Percentiles rank a stretch among this genome's conserved stretches.
These are phyloP conservation scores for Begonia masoniana DNA, from an alignment of 306 rosid species.

Conservation along the genomic window DNA sequence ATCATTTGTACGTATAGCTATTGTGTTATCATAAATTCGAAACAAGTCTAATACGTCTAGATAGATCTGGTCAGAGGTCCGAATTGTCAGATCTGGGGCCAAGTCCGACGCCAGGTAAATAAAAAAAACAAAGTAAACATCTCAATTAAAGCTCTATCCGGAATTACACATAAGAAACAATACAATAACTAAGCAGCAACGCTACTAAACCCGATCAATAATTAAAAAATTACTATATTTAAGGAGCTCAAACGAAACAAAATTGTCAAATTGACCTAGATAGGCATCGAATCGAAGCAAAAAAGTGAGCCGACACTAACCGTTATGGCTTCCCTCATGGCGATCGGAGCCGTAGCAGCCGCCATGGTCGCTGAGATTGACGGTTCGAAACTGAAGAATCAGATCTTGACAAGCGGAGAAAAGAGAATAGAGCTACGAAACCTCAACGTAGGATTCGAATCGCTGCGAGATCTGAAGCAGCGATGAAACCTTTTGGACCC, in stretches of 20 bases:
- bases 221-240: not conserved
- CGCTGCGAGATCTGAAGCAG: constrained; percentile 53
- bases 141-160: constrained; percentile 11
- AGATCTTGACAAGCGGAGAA: constrained; percentile 24
- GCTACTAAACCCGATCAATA: not conserved
- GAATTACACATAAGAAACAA: constrained; percentile 8
- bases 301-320: constrained; percentile 29
- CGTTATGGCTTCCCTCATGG: constrained; percentile 89
- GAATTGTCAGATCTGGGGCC: constrained; percentile 30
- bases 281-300: not conserved
- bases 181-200: not conserved
- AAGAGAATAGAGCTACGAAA: constrained; percentile 21
- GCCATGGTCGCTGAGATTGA: constrained; percentile 74
- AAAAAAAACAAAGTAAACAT: constrained; percentile 9
- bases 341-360: constrained; percentile 94
- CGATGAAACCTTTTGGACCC: constrained; percentile 30
- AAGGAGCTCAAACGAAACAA: constrained; percentile 5
- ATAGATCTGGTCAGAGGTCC: constrained; percentile 22
- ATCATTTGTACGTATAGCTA: not conserved
- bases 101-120: constrained; percentile 6
- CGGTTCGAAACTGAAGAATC: constrained; percentile 12
- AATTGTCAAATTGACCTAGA: constrained; percentile 18
- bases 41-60: constrained; percentile 8
- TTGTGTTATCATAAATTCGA: not conserved
- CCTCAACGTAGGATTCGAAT: constrained; percentile 30